Conservation (phyloP, 2,329 filamentous ascomycete genomes). For the Aspergillus sp. region DNA sequence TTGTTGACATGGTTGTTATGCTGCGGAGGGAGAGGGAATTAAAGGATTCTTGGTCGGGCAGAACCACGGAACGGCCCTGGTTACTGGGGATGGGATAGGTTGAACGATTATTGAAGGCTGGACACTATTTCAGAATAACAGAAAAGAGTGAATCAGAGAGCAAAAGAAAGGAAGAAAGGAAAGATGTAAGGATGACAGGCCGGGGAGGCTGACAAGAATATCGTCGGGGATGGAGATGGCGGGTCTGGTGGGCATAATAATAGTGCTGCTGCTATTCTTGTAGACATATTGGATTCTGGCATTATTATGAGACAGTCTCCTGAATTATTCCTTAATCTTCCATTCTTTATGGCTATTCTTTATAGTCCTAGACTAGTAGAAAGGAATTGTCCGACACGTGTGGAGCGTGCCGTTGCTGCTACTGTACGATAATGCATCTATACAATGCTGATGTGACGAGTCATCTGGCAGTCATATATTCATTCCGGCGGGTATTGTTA, state of each 20-base stretch:
- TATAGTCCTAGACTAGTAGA: too few species aligned
- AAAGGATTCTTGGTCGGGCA: conserved; percentile 6
- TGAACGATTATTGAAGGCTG: background rate
- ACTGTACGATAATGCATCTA: too few species aligned
- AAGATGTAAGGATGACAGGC: conserved; percentile 7
- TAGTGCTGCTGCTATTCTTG: background rate
- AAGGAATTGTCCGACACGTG: too few species aligned
- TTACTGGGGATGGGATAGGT: background rate
- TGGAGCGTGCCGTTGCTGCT: too few species aligned
- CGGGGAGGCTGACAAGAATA: background rate
- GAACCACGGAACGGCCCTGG: conserved; percentile 5
- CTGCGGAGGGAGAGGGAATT: conserved; percentile 10
- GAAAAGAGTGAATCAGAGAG: background rate
- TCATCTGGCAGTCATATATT: background rate
- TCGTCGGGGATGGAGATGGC: background rate
- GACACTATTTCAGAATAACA: background rate
- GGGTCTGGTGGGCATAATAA: background rate
- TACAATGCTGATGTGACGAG: too few species aligned
- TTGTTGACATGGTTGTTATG: conserved; percentile 18
- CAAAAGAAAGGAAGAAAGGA: conserved; percentile 7
- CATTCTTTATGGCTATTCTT: too few species aligned
- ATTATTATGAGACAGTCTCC: too few species aligned
- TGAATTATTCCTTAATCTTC: too few species aligned
- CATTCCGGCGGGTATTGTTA: background rate
- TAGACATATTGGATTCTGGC: background rate